Conservation (phyloP, 192 early-diverging fungal species). For the Mortierella hygrophila region DNA sequence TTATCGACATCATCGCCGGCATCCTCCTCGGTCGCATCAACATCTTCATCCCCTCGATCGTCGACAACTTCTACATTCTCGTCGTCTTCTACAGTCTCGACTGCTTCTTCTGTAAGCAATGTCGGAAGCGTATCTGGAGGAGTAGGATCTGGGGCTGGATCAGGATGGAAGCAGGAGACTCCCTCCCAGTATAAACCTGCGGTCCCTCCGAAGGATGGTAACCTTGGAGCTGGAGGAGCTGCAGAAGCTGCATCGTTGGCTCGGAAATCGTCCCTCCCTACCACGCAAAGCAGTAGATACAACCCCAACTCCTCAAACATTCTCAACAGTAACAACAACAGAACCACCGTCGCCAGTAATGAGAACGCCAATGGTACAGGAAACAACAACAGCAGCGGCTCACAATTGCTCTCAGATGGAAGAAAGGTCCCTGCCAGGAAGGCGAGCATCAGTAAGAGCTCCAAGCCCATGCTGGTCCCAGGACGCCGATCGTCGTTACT, state of each 20-base stretch:
- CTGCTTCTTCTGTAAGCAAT: constrained; percentile 21
- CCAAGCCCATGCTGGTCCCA: constrained; percentile 38
- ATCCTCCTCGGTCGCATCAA: not conserved
- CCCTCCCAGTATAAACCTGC: not conserved
- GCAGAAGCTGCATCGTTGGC: not conserved
- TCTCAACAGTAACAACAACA: not conserved
- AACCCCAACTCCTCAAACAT: not conserved
- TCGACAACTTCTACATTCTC: constrained; percentile 22
- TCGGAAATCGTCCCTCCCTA: constrained; percentile 35
- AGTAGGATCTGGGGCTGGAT: not conserved
- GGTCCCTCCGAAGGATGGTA: not conserved
- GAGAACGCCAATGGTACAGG: not conserved
- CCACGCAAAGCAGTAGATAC: not conserved
- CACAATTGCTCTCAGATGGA: not conserved
- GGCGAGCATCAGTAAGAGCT: constrained; percentile 10
- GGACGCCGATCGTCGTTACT: constrained; percentile 40
- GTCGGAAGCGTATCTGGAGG: not conserved
- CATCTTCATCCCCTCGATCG: constrained; percentile 16
- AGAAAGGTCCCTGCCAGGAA: constrained; percentile 17
- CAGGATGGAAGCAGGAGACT: constrained; percentile 2
- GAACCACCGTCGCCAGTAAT: too few relatives aligned
- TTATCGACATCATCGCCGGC: not conserved
- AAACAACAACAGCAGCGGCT: not conserved
- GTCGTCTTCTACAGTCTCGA: constrained; percentile 8
- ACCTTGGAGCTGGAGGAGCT: not conserved